Base-by-base conservation (phyloP, 306 rosid genomes). In the Sicyos baderoa region DNA sequence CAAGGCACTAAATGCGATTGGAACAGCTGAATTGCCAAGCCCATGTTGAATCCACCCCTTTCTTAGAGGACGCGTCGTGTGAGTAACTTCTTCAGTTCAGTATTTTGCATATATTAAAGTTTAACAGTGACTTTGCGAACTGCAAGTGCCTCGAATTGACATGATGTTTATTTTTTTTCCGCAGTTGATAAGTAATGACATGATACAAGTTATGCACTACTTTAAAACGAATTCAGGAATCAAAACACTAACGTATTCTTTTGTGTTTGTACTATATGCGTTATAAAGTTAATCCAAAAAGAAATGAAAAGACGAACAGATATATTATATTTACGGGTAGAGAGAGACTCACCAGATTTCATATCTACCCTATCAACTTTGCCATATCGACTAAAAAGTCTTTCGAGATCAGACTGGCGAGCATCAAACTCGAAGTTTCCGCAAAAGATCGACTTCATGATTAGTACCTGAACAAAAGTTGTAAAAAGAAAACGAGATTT, bases 301-400 rank as follows among this genome's bases (percentile, higher is more conserved):
- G 44, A 37, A 54, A 21, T 32, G n/a, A 52, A 52, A 47, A 64
- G 51, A 37, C 9, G 32, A 19, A 69, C 32, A 58, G 47, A 69
- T 60, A 54, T 25, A 22, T 23, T 16, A 61, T 27, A 62, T 10
- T 37, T n/a, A n/a, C n/a, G n/a, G n/a, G n/a, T n/a, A n/a, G n/a
- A n/a, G 13, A 72, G 82, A 72, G 73, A 53, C 96, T 88, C 82
- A 94, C 99, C 99, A 74, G 99, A 86, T 83, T 94, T 94, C 97
- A 94, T 90, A 85, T 94, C 99, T 81, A 94, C 99, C 82, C 97
- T 84, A 74, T 94, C 99, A 81, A 94, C 97, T 83, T 83, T 90
- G 72, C 99, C 99, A 71, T 94, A 94, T 84, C 89, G 81, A 76
- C 83, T 81, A 74, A 94, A 94, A 72, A 94, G 97, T 70, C 95